Evolutionary conservation across 768 basidiomycete species (phyloP).

Genomic region (Hypholoma fasciculare): DNA sequence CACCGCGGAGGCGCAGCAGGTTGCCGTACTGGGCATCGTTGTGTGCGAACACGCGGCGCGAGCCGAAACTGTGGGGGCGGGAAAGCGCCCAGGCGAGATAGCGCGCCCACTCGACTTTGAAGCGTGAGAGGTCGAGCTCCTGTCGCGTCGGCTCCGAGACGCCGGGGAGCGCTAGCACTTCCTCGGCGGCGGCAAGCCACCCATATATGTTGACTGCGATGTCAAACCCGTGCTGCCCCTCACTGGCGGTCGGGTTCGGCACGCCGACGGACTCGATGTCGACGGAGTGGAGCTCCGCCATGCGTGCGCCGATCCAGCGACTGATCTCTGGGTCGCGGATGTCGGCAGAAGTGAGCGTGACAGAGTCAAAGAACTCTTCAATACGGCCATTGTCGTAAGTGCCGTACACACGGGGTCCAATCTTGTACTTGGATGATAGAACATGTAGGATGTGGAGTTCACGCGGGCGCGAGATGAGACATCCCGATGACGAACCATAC

Average conservation of each 20-base stretch:
- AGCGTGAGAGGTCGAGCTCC: slow-evolving; percentile 63
- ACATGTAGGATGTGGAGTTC: slow-evolving; percentile 89
- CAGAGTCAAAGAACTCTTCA: slow-evolving; percentile 93
- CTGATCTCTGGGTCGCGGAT: slow-evolving; percentile 76
- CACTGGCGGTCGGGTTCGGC: slow-evolving; percentile 32
- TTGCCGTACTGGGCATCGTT: slow-evolving; percentile 98
- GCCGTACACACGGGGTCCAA: slow-evolving; percentile 91
- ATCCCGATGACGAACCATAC: slow-evolving; percentile 85
- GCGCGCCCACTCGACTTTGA: slow-evolving; percentile 62
- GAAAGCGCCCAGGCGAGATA: slow-evolving; percentile 73
- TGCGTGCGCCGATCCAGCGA: slow-evolving; percentile 87
- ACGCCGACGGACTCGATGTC: slow-evolving; percentile 71
- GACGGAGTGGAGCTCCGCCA: slow-evolving; percentile 95
- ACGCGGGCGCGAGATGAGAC: slow-evolving; percentile 83
- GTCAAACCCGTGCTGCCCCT: slow-evolving; percentile 51
- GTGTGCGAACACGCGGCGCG: slow-evolving; percentile 79
- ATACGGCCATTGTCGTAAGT: slow-evolving; percentile 95
- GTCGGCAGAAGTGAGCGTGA: slow-evolving; percentile 75
- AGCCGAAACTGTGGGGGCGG: slow-evolving; percentile 58
- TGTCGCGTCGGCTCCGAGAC: slow-evolving; percentile 45
- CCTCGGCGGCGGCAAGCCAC: slow-evolving; percentile 72
- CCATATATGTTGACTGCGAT: slow-evolving; percentile 66
- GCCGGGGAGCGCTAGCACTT: slow-evolving; percentile 67
- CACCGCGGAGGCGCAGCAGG: slow-evolving; percentile 67
- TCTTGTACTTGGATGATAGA: slow-evolving; percentile 83